A percentile compares a stretch with the other conserved stretches of the same genome.
phyloP scores from a whole-genome alignment of 2,329 filamentous ascomycete genomes.

The Sclerotinia nivalis region DNA sequence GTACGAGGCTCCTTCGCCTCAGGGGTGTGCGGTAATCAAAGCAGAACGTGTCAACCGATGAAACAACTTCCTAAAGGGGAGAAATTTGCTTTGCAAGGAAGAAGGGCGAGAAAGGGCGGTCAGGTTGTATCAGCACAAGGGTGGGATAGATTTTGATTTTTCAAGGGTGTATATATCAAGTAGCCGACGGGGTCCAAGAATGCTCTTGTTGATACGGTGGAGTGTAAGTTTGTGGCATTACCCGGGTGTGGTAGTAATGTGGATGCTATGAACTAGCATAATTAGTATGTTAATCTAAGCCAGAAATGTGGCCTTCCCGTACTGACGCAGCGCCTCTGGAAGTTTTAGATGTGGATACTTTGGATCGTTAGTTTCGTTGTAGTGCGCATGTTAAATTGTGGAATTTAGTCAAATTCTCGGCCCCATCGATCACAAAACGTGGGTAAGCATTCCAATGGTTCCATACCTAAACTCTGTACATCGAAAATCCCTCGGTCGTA shows the following conservation, averaged over 20 bases:
- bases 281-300: conserved; percentile 18
- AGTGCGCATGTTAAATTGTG: conserved; percentile 18
- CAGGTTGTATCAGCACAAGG: conserved; percentile 19
- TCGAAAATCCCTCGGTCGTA: conserved; percentile 10
- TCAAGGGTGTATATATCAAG: conserved; percentile 22
- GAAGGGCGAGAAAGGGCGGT: conserved; percentile 20
- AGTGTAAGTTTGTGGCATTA: conserved; percentile 1
- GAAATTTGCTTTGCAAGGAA: conserved; percentile 21
- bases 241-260: background rate
- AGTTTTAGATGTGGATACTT: conserved; percentile 9
- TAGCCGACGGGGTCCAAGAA: conserved; percentile 20
- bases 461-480: background rate
- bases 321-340: conserved; percentile 13
- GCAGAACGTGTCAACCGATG: conserved; percentile 25
- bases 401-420: conserved; percentile 23
- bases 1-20: conserved; percentile 23
- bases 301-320: conserved; percentile 17
- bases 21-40: conserved; percentile 36
- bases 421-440: conserved; percentile 15
- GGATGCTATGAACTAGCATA: conserved; percentile 5
- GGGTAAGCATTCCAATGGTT: conserved; percentile 16
- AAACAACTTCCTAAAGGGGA: conserved; percentile 21
- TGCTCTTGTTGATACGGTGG: conserved; percentile 13
- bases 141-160: conserved; percentile 19
- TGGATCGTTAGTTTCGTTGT: conserved; percentile 1